A percentile compares a stretch with the other conserved stretches of the same genome.
These are phyloP conservation scores for Pseudogymnoascus sp. DNA, from an alignment of 2,329 filamentous ascomycete species.

Conservation along the genomic window DNA sequence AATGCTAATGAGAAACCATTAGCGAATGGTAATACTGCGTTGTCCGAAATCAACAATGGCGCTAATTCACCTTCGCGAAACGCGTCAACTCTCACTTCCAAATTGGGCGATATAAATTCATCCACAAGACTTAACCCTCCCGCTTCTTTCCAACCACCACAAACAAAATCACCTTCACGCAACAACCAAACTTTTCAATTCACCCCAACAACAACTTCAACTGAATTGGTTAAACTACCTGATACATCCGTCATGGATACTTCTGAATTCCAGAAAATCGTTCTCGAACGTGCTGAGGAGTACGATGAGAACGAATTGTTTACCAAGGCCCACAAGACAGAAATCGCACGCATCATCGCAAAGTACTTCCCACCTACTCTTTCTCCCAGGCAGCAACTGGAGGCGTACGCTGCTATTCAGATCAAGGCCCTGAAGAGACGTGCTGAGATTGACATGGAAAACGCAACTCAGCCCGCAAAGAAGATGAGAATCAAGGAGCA, in stretches of 20 bases:
- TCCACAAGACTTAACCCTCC: background rate
- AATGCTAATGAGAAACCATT: conserved; percentile 7
- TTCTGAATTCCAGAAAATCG: background rate
- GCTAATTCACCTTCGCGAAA: background rate
- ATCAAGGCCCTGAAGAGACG: background rate
- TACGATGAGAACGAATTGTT: background rate
- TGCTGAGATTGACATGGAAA: background rate
- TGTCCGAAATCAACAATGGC: conserved; percentile 3
- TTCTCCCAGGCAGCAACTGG: background rate
- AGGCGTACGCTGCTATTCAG: background rate
- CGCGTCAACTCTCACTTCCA: background rate
- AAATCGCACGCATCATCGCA: background rate
- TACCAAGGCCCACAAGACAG: background rate
- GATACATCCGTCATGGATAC: background rate
- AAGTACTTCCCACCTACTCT: background rate
- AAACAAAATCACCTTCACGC: background rate
- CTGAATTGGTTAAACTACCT: background rate
- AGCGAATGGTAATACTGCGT: background rate
- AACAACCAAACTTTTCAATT: background rate
- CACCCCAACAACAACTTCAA: background rate
- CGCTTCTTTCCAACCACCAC: background rate
- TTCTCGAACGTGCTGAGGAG: background rate
- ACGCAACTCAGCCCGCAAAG: background rate
- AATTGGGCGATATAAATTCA: conserved; percentile 4
- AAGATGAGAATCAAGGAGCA: background rate